Base-by-base conservation (phyloP, 805 yeast genomes). In the Ogataea corticis region DNA sequence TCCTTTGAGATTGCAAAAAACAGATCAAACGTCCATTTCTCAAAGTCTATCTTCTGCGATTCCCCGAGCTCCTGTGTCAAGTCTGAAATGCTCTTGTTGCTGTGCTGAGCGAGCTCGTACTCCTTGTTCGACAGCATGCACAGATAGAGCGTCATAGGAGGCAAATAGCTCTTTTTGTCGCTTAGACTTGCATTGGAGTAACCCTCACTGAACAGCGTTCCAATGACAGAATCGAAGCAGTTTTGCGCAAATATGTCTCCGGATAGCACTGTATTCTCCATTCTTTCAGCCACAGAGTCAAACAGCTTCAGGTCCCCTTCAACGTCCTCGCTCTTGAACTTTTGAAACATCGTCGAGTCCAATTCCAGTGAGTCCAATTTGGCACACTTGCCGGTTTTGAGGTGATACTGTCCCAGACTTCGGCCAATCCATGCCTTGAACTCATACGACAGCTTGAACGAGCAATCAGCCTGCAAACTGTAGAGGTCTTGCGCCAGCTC, bases 141-240 rank as follows among this genome's bases (percentile, higher is more conserved):
- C 4, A 67, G 50, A 43, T 66, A 68, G 25, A 65, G 61, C 35
- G 63, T 66, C 45, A 73, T 50, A 0, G 75, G 71, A 12, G 60
- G 43, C 7, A 73, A 46, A 36, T 53, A 58, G 4, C 36, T 33
- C 7, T 53, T 51, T 23, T 47, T 59, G 0, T 47, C 19, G 4
- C 50, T 25, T 35, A 58, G 50, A 21, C 59, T 32, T 13, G n/a
- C 31, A 16, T 12, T 11, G 13, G 15, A 7, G 17, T 10, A 27
- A 13, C 31, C 3, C 10, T 10, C 12, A 12, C 23, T 31, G 33
- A 25, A 11, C 9, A 37, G 21, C 3, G 40, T 27, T 1, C 80
- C 79, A 7, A 73, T 33, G 5, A 73, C 55, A 3, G 70, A 49
- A 32, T 77, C 79, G 34, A 73, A 62, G 41, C 68, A 56, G 4